Percentiles rank a stretch among this genome's conserved stretches.
phyloP scores from a whole-genome alignment of 257 asterid species.

The Coffea canephora region DNA sequence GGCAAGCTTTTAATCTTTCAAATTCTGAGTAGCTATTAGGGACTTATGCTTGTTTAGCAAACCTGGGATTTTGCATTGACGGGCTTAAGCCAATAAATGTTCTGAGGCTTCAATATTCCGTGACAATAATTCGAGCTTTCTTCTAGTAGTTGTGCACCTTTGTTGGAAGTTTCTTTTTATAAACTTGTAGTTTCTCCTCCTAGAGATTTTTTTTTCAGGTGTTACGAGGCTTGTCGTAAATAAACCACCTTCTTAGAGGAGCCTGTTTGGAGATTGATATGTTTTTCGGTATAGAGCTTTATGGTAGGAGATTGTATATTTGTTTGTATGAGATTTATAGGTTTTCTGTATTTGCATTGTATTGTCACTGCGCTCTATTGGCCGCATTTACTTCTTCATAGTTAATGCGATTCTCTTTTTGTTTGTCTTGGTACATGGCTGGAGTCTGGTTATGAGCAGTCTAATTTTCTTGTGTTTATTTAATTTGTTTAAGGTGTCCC shows the following conservation, averaged over 20 bases:
- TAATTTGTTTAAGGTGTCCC: constrained; percentile 54
- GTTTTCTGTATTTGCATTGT: not conserved
- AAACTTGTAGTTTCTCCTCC: not conserved
- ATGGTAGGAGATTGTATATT: not conserved
- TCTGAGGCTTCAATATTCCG: not conserved
- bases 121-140: no score
- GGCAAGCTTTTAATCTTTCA: not conserved
- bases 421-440: not conserved
- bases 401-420: not conserved
- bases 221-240: not conserved
- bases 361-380: not conserved
- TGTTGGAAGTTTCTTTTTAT: not conserved
- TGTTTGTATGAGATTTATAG: not conserved
- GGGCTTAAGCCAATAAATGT: not conserved
- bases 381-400: not conserved
- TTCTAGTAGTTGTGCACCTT: not conserved
- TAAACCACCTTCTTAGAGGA: not conserved
- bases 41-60: not conserved
- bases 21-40: no score
- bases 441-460: not conserved
- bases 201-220: not conserved
- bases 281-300: not conserved
- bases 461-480: constrained; percentile 1
- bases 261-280: not conserved
- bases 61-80: not conserved